phyloP scores from a whole-genome alignment of 371 early-diverging fungal genomes.

The Blakeslea trispora region DNA sequence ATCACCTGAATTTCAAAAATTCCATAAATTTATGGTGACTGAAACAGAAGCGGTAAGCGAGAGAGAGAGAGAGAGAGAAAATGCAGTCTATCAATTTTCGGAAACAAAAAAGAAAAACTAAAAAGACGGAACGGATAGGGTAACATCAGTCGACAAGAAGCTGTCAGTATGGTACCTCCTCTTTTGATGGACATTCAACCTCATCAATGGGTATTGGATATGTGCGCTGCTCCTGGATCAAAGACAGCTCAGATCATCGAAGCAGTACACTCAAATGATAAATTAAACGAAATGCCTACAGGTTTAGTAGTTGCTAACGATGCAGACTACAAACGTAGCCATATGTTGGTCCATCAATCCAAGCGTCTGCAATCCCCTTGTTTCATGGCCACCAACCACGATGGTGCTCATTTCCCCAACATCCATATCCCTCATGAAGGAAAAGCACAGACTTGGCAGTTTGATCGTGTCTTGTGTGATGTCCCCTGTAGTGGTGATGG shows the following conservation, averaged over 20 bases:
- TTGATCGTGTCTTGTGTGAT: conserved; percentile 97
- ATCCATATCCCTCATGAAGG: conserved; percentile 46
- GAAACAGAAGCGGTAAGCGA: conserved; percentile 89
- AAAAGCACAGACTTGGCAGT: conserved; percentile 52
- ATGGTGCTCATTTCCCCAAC: conserved; percentile 91
- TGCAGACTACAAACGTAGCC: conserved; percentile 86
- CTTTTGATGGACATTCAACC: conserved; percentile 92
- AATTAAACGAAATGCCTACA: conserved; percentile 57
- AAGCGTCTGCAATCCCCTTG: conserved; percentile 91
- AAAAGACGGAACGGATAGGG: conserved; percentile 63
- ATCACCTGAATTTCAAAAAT: conserved; percentile 71
- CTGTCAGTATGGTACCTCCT: conserved; percentile 98
- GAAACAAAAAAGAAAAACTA: too few relatives aligned
- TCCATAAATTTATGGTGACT: conserved; percentile 92
- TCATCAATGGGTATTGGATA: conserved; percentile 82
- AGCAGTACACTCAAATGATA: conserved; percentile 78
- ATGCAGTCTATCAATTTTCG: background rate
- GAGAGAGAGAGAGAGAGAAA: too few relatives aligned
- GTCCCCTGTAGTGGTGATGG: conserved; percentile 99
- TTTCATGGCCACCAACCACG: conserved; percentile 96
- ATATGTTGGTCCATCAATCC: conserved; percentile 95
- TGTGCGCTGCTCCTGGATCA: conserved; percentile 94
- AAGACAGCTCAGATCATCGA: conserved; percentile 95
- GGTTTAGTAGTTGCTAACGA: conserved; percentile 99
- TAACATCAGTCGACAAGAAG: conserved; percentile 96